Percentiles rank a stretch among this genome's conserved stretches.
Conservation (phyloP, 129 eudicot genomes). For the Ambrosia artemisiifolia region DNA sequence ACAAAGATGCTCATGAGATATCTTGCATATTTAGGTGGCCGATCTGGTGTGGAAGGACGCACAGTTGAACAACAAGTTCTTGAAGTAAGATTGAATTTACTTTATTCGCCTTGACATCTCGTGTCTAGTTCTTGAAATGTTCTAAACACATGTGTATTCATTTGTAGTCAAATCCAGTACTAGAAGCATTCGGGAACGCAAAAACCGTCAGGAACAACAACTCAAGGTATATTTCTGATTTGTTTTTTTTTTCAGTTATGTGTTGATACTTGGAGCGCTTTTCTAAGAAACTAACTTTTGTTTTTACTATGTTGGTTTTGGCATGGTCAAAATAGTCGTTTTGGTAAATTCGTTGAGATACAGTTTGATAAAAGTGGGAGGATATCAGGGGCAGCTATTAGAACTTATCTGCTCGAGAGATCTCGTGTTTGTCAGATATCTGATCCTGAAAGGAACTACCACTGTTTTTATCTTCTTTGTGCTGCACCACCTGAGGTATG, state of each 20-base stretch:
- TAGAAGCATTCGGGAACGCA: constrained; percentile 99
- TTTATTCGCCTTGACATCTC: background rate
- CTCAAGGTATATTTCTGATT: constrained; percentile 56
- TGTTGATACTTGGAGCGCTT: background rate
- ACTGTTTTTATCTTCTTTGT: constrained; percentile 94
- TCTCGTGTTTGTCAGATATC: constrained; percentile 99
- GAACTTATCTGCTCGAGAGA: constrained; percentile 92
- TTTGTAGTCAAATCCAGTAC: constrained; percentile 96
- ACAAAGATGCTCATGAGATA: constrained; percentile 99
- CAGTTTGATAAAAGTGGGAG: constrained; percentile 95
- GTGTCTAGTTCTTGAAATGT: constrained; percentile 11
- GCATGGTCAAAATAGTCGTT: constrained; percentile 58
- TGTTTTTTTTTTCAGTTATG: background rate
- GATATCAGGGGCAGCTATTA: constrained; percentile 97
- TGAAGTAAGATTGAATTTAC: constrained; percentile 60
- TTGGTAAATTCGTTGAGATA: constrained; percentile 97
- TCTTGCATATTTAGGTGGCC: constrained; percentile 94
- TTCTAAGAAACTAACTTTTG: background rate
- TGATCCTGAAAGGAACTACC: constrained; percentile 95
- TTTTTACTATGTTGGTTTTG: constrained; percentile 10
- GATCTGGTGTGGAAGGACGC: constrained; percentile 92
- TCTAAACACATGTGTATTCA: constrained; percentile 1
- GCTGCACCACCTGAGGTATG: constrained; percentile 97
- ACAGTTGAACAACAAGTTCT: constrained; percentile 98
- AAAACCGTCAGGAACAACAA: constrained; percentile 97